A percentile compares a stretch with the other conserved stretches of the same genome.
Evolutionary conservation across 192 early-diverging fungal species (phyloP).

Genomic region (Coemansia sp.): DNA sequence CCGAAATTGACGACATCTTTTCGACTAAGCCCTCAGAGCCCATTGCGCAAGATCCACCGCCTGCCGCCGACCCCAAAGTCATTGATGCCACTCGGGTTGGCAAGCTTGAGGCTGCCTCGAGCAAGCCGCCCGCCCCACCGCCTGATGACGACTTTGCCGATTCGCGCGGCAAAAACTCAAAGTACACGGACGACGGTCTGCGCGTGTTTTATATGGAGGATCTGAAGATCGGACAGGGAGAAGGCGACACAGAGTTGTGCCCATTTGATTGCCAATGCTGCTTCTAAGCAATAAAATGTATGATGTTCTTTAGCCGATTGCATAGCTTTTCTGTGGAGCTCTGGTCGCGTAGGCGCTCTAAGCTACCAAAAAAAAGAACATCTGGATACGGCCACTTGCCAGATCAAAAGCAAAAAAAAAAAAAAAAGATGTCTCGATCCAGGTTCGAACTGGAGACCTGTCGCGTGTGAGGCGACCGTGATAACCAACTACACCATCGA

Average conservation of each 20-base stretch:
- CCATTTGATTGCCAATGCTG: conserved; percentile 51
- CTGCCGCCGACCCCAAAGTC: conserved; percentile 14
- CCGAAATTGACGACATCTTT: conserved; percentile 50
- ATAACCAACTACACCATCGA: conserved; percentile 11
- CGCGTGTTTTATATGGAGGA: conserved; percentile 49
- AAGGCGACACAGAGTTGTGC: conserved; percentile 40
- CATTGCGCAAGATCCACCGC: background rate
- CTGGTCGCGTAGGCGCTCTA: no score
- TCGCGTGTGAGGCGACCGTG: conserved; percentile 12
- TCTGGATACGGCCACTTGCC: no score
- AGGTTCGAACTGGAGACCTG: conserved; percentile 13
- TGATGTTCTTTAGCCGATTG: no score
- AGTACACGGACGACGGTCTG: conserved; percentile 49
- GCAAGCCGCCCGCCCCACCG: conserved; percentile 9
- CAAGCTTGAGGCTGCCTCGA: background rate
- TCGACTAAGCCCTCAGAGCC: conserved; percentile 2
- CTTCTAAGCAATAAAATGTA: conserved; percentile 10
- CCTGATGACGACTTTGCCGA: conserved; percentile 35
- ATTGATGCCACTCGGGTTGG: conserved; percentile 27
- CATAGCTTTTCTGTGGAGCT: no score
- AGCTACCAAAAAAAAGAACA: no score
- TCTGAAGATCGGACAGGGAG: conserved; percentile 40
- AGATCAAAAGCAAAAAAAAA: no score
- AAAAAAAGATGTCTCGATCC: conserved; percentile 12
- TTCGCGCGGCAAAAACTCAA: conserved; percentile 37